Percentiles rank a stretch among this genome's conserved stretches.
Evolutionary conservation across 345 rosid genomes (phyloP).

Genomic region (Heritiera littoralis): DNA sequence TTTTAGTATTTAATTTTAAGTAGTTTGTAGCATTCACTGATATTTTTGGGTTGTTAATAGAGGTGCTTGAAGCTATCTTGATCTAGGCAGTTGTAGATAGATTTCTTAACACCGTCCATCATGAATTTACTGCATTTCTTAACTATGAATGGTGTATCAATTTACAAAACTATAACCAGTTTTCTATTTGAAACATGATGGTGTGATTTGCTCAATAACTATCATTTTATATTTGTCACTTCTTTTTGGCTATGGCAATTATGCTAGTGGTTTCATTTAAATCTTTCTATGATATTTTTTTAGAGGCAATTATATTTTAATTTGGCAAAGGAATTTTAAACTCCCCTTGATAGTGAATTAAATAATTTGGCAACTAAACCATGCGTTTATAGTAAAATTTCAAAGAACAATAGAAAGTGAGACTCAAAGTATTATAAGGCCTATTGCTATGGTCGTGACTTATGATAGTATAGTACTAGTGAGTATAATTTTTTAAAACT

Average conservation of each 20-base stretch:
- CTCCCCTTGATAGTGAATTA: background rate
- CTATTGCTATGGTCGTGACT: background rate
- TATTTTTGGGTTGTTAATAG: background rate
- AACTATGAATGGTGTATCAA: background rate
- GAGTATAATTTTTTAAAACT: background rate
- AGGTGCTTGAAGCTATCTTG: background rate
- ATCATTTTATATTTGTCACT: background rate
- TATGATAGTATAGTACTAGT: background rate
- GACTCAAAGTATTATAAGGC: background rate
- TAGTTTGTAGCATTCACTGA: conserved; percentile 10
- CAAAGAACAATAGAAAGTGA: background rate
- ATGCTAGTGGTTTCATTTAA: background rate
- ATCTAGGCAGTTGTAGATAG: background rate
- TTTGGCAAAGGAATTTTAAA: background rate
- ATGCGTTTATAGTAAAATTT: background rate
- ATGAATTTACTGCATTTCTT: background rate
- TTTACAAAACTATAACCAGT: background rate
- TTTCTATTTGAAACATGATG: conserved; percentile 1
- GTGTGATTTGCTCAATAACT: background rate
- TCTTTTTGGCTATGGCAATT: background rate
- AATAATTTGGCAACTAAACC: background rate
- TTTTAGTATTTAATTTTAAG: background rate
- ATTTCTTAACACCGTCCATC: background rate
- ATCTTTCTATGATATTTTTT: background rate
- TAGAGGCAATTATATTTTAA: background rate